Conservation (phyloP, 1,139 yeast genomes). For the Arxiozyma slooffiae region DNA sequence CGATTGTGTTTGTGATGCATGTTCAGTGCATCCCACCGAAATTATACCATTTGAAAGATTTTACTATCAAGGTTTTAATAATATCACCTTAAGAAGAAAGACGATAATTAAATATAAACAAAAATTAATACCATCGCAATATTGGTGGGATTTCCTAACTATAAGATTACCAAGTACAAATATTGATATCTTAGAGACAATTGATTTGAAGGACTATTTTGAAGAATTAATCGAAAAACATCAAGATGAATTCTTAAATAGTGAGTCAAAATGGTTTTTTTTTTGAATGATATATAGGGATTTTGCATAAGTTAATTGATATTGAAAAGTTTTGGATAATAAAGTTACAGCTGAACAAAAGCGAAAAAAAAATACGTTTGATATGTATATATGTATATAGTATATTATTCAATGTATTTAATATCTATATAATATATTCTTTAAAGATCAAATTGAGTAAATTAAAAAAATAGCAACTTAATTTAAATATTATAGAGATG, state of each 20-base stretch:
- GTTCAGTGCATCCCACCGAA: constrained; percentile 27
- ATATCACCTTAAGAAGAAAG: constrained; percentile 21
- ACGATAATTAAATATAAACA: constrained; percentile 23
- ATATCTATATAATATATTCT: not conserved
- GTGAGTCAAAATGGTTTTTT: constrained; percentile 6
- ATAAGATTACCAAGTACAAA: constrained; percentile 20
- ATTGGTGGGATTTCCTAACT: constrained; percentile 30
- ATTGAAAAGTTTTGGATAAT: not conserved
- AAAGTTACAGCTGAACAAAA: not conserved
- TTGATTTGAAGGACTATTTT: constrained; percentile 26
- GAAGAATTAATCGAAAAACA: constrained; percentile 18
- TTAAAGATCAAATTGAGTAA: not conserved
- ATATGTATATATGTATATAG: no score
- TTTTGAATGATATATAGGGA: constrained; percentile 9
- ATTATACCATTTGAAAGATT: constrained; percentile 22
- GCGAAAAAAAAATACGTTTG: no score
- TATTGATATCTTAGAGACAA: constrained; percentile 15
- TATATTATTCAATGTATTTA: not conserved
- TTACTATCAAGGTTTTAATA: constrained; percentile 20
- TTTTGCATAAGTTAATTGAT: constrained; percentile 8
- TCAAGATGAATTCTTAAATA: constrained; percentile 9
- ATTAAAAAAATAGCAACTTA: no score
- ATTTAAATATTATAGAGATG: not conserved
- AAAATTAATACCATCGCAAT: constrained; percentile 25
- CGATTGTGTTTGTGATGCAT: no score